Percentiles rank a stretch among this genome's conserved stretches.
Evolutionary conservation across 2,329 filamentous ascomycete species (phyloP).

Genomic region (Catunica adiposa): DNA sequence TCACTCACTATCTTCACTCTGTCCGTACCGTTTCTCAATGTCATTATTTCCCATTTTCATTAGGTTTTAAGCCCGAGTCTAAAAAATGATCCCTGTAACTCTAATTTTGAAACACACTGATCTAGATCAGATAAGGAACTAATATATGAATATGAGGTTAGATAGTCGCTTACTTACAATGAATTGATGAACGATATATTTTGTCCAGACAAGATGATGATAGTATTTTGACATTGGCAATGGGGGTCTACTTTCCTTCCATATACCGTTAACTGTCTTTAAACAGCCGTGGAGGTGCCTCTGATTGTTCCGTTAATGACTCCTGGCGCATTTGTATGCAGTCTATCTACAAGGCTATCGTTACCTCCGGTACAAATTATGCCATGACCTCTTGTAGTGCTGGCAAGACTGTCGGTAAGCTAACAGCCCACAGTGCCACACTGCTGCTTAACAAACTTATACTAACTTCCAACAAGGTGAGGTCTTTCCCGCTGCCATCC

Average conservation of each 20-base stretch:
- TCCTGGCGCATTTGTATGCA: conserved; percentile 21
- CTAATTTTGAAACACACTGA: not conserved
- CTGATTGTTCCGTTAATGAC: conserved; percentile 22
- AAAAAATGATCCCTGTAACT: not conserved
- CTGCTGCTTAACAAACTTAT: not conserved
- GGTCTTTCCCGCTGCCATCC: conserved; percentile 23
- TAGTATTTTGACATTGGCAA: too few relatives aligned
- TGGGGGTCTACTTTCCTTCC: conserved; percentile 21
- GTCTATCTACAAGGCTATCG: conserved; percentile 21
- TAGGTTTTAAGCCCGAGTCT: too few relatives aligned
- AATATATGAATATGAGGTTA: not conserved
- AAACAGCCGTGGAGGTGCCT: conserved; percentile 20
- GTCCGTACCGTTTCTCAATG: too few relatives aligned
- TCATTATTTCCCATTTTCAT: too few relatives aligned
- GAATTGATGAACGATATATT: too few relatives aligned
- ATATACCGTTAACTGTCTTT: conserved; percentile 25
- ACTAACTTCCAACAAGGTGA: conserved; percentile 21
- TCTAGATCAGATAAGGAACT: not conserved
- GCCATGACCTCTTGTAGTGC: conserved; percentile 23
- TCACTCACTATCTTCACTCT: too few relatives aligned
- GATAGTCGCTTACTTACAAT: too few relatives aligned
- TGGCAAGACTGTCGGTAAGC: conserved; percentile 25
- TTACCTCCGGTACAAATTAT: conserved; percentile 21
- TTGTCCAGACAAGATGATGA: too few relatives aligned
- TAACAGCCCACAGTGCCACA: not conserved